Conservation (phyloP, 441 rosid genomes). For the Erysimum pusillum region DNA sequence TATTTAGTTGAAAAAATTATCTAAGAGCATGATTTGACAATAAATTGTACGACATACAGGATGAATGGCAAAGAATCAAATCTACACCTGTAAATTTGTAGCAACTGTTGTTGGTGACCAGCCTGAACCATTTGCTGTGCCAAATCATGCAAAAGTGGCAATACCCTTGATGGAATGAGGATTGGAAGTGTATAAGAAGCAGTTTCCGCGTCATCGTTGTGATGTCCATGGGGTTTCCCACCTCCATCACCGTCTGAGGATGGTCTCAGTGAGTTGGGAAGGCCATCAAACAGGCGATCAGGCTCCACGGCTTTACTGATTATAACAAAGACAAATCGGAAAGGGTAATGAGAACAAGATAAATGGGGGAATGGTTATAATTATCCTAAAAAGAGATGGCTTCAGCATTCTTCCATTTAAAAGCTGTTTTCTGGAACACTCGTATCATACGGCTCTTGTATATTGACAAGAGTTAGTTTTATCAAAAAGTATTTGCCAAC, state of each 20-base stretch:
- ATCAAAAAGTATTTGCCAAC: not conserved
- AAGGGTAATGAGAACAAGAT: constrained; percentile 25
- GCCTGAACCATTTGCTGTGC: constrained; percentile 95
- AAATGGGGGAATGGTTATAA: not conserved
- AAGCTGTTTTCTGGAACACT: not conserved
- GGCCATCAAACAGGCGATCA: constrained; percentile 94
- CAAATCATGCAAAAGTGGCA: constrained; percentile 93
- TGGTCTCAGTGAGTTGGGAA: constrained; percentile 91
- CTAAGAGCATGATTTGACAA: constrained; percentile 8
- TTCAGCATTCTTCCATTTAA: not conserved
- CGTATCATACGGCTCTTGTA: not conserved
- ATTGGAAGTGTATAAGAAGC: constrained; percentile 77
- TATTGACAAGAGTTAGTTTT: not conserved
- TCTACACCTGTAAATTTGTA: constrained; percentile 74
- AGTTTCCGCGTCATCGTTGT: constrained; percentile 60
- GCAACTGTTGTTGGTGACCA: constrained; percentile 82
- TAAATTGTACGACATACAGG: not conserved
- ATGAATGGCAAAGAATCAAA: constrained; percentile 31
- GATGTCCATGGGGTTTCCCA: constrained; percentile 67
- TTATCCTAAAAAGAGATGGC: not conserved
- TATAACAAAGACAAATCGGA: constrained; percentile 23
- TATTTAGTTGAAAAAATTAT: not conserved
- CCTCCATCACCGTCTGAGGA: constrained; percentile 63
- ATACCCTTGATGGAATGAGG: constrained; percentile 85
- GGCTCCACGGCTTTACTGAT: constrained; percentile 95